Evolutionary conservation across 2,329 filamentous ascomycete species (phyloP), one percentile per base, ranked within the genome.

Genomic region (Plenodomus lindquistii): DNA sequence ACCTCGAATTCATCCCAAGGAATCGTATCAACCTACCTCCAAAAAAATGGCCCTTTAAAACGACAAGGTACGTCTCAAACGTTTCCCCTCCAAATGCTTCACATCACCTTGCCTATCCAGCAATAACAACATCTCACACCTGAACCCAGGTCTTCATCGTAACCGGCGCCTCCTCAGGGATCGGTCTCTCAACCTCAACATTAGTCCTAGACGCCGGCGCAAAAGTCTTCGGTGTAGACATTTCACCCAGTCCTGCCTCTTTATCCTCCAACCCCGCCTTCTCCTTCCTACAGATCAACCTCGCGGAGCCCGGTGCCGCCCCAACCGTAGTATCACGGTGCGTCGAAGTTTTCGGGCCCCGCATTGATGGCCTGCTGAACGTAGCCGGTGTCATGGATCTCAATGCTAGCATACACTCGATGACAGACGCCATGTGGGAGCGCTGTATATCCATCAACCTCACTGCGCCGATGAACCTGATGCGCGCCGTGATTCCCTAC

Each of bases 321-420:
- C 42, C 51, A 5, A 47, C 57, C 15, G 55, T 54, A 2, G 44
- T 64, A 6, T 48, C 55, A 2, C 55, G 54, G 3, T 61, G 61
- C 35, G 38, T 54, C 22, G 40, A 44, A 24, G 52, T 45, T n/a
- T 58, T 52, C 34, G 61, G 61, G 11, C 37, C 50, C 0, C 54
- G 40, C 13, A 59, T 64, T 36, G 74, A 78, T 49, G 65, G 75
- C n/a, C 66, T 79, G 15, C 62, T 74, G 36, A 78, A 79, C 42
- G 65, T 75, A 16, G 76, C 76, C 0, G 76, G 75, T 16, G 54
- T 78, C 20, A 71, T 75, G 60, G 75, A 78, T 55, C 62, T 60
- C 24, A 75, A 72, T 47, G 63, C 62, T 37, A 65, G 66, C 27
- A 74, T 69, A 4, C 73, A 74, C 40, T 65, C 63, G 1, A 60